Evolutionary conservation across 805 yeast genomes (phyloP), one percentile per base, ranked within the genome.

Genomic region (Candida coleopterorum): DNA sequence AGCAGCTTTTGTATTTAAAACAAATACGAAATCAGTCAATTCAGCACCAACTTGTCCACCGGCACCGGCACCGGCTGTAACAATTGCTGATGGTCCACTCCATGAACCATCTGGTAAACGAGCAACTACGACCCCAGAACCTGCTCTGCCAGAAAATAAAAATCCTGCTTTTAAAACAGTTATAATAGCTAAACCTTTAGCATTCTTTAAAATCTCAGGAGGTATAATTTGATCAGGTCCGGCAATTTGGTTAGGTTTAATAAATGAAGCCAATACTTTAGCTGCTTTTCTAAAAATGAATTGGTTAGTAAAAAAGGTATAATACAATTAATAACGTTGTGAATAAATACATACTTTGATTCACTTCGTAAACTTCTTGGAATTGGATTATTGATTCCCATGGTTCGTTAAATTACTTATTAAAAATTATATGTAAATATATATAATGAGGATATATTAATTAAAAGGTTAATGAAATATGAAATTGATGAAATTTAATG

Each of bases 21-120:
- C 89, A 57, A 90, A 90, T 20, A 90, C 96, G 55, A 90, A 90
- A 65, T 90, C 97, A 2, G 98, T 90, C 52, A 90, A 68, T 58
- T 90, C 98, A 7, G 96, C 89, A 28, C 98, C 98, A 46, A 93
- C 77, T 66, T 88, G 94, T 29, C 98, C 98, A 41, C 98, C 98
- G 6, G 93, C 97, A 53, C 98, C 97, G 4, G 97, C 97, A 50
- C 97, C 98, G 3, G 95, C 97, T 16, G 97, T 85, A 36, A 79
- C 81, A 46, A 93, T 82, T 8, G 97, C 98, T 2, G 95, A 81
- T 1, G 98, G 98, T 3, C 97, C 95, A 10, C 97, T 88, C 98
- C 98, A 90, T 0, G 84, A 62, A 1, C 97, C 97, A 60, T 93
- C 97, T 2, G 94, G 94, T 34, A 93, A 70, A 41, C 97, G 70